These are phyloP conservation scores for Mortierella sp. DNA, from an alignment of 371 early-diverging fungal species.

Conservation along the genomic window DNA sequence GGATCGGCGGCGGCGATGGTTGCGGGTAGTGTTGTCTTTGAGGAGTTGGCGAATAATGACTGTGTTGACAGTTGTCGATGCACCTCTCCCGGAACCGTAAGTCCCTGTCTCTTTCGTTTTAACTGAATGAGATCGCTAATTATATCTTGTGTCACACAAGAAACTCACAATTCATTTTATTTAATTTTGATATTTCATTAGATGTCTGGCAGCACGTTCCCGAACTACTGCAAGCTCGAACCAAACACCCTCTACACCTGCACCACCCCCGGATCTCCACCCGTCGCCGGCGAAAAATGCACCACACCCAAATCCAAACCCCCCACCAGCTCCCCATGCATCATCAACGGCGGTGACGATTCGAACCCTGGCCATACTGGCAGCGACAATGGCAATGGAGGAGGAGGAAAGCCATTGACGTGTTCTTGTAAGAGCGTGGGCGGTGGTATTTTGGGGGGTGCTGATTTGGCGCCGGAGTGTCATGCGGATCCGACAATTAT, in stretches of 20 bases:
- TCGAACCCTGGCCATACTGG: background rate
- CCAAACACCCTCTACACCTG: background rate
- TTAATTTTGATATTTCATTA: background rate
- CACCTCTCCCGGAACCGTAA: background rate
- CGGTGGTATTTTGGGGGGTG: background rate
- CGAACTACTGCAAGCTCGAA: background rate
- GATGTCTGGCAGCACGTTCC: background rate
- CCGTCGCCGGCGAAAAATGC: background rate
- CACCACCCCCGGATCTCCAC: background rate
- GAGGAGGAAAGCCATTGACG: background rate
- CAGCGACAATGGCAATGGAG: background rate
- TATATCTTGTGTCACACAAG: background rate
- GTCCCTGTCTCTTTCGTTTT: background rate
- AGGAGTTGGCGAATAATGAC: background rate
- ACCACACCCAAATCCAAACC: background rate
- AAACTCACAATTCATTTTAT: background rate
- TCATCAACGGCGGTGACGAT: background rate
- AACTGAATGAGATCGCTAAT: background rate
- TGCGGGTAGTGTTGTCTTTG: background rate
- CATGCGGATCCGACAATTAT: conserved; percentile 5
- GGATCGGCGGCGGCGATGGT: background rate
- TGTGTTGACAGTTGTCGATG: background rate
- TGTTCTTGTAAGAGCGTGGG: background rate
- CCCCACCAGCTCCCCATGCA: background rate
- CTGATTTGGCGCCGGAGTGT: background rate